Percentiles rank a stretch among this genome's conserved stretches.
Conservation (phyloP, 1,139 yeast species). For the Saccharomycopsis phalli region DNA sequence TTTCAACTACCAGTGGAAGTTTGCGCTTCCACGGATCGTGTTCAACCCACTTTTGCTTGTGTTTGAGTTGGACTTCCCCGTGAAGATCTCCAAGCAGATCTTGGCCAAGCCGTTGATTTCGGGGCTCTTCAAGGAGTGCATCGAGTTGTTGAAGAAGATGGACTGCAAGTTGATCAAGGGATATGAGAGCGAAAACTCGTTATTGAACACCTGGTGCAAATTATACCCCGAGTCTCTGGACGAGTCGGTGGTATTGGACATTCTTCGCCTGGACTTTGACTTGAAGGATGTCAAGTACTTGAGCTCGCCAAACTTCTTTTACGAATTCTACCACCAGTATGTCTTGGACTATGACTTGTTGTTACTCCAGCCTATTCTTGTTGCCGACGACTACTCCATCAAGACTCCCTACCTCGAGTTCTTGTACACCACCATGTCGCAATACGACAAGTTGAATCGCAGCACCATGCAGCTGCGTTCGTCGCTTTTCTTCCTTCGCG, state of each 20-base stretch:
- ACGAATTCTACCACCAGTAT: slow-evolving; percentile 46
- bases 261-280: background rate
- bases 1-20: slow-evolving; percentile 72
- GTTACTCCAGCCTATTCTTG: slow-evolving; percentile 71
- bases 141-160: slow-evolving; percentile 68
- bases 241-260: background rate
- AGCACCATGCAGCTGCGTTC: slow-evolving; percentile 20
- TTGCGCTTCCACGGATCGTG: slow-evolving; percentile 70
- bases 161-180: slow-evolving; percentile 64
- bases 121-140: slow-evolving; percentile 68
- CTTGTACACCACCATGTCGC: slow-evolving; percentile 71
- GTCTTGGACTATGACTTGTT: slow-evolving; percentile 63
- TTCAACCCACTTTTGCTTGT: slow-evolving; percentile 68
- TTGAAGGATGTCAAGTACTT: slow-evolving; percentile 26
- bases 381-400: slow-evolving; percentile 78
- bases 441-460: slow-evolving; percentile 45
- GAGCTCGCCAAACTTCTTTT: slow-evolving; percentile 47
- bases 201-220: slow-evolving; percentile 45
- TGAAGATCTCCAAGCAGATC: slow-evolving; percentile 50
- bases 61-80: slow-evolving; percentile 62
- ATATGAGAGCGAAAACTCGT: slow-evolving; percentile 52
- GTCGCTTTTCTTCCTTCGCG: slow-evolving; percentile 10
- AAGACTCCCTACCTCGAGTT: slow-evolving; percentile 88
- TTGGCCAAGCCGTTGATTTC: slow-evolving; percentile 77
- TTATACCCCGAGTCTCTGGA: slow-evolving; percentile 30